phyloP scores from a whole-genome alignment of 2,329 filamentous ascomycete genomes.

The Fusarium sp. region DNA sequence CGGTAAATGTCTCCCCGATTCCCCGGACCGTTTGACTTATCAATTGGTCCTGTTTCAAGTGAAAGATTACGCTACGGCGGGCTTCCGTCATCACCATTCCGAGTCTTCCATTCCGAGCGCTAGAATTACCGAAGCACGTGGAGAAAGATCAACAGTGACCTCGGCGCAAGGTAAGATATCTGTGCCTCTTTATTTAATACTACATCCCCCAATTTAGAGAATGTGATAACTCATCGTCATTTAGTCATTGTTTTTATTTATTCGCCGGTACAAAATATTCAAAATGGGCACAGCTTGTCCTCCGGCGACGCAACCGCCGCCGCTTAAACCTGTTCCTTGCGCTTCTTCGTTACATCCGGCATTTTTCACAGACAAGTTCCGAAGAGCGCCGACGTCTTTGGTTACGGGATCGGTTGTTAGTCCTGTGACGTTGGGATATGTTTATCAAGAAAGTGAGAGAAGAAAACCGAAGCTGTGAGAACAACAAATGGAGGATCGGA shows the following conservation, averaged over 20 bases:
- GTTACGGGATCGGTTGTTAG: conserved; percentile 48
- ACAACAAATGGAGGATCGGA: not conserved
- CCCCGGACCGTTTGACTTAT: not conserved
- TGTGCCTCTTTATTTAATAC: not conserved
- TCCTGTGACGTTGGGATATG: conserved; percentile 71
- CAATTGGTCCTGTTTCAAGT: not conserved
- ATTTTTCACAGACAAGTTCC: conserved; percentile 77
- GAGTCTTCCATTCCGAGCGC: conserved; percentile 8
- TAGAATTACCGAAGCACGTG: conserved; percentile 41
- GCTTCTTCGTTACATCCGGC: conserved; percentile 76
- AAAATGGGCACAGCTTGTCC: conserved; percentile 36
- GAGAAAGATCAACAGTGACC: conserved; percentile 31
- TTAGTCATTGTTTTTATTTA: not conserved
- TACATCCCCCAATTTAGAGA: conserved; percentile 19
- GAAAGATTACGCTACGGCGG: conserved; percentile 3
- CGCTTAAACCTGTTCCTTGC: conserved; percentile 30
- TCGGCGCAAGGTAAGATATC: conserved; percentile 21
- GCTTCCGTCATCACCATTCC: conserved; percentile 19
- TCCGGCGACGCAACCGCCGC: conserved; percentile 26
- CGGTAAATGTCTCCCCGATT: conserved; percentile 6
- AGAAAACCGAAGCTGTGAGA: conserved; percentile 53
- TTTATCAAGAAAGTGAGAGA: conserved; percentile 63
- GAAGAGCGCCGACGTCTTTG: conserved; percentile 62
- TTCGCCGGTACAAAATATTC: not conserved
- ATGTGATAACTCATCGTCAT: conserved; percentile 20